These are phyloP conservation scores for Waitea zeae DNA, from an alignment of 1,284 basidiomycete species.

Conservation along the genomic window DNA sequence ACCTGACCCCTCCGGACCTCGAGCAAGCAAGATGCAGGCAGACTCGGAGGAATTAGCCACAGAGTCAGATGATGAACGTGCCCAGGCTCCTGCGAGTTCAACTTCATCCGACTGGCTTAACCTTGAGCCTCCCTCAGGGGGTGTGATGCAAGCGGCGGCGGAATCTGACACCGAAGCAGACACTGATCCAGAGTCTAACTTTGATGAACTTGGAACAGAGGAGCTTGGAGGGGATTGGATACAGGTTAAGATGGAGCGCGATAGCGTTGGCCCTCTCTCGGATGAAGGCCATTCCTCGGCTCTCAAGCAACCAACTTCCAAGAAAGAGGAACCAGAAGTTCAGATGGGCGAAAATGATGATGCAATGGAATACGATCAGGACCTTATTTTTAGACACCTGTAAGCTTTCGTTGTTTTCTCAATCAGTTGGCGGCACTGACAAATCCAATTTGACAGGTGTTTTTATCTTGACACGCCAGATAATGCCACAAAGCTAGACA, in stretches of 20 bases:
- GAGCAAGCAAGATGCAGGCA: too few species aligned
- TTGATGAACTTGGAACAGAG: constrained; percentile 29
- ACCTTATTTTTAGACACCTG: constrained; percentile 67
- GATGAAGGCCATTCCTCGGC: background rate
- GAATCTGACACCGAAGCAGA: constrained; percentile 35
- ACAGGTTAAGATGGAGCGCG: constrained; percentile 15
- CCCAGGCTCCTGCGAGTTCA: too few species aligned
- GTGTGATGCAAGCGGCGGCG: constrained; percentile 17
- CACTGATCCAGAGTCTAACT: constrained; percentile 41
- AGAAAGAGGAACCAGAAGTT: constrained; percentile 9
- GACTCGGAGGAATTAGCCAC: too few species aligned
- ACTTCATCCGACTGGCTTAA: too few species aligned
- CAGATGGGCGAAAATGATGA: constrained; percentile 51
- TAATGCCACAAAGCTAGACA: constrained; percentile 50
- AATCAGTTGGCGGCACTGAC: background rate
- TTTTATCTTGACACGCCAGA: constrained; percentile 77
- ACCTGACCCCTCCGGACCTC: too few species aligned
- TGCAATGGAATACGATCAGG: constrained; percentile 62
- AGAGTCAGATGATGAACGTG: too few species aligned
- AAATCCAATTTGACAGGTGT: constrained; percentile 24
- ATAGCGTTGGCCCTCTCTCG: too few species aligned
- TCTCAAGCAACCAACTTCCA: background rate
- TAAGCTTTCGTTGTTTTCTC: constrained; percentile 19
- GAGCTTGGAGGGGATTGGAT: constrained; percentile 30
- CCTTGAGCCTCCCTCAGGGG: too few species aligned